Base-by-base conservation (phyloP, 352 stramenopile genomes). In the Phytophthora ohioensis region DNA sequence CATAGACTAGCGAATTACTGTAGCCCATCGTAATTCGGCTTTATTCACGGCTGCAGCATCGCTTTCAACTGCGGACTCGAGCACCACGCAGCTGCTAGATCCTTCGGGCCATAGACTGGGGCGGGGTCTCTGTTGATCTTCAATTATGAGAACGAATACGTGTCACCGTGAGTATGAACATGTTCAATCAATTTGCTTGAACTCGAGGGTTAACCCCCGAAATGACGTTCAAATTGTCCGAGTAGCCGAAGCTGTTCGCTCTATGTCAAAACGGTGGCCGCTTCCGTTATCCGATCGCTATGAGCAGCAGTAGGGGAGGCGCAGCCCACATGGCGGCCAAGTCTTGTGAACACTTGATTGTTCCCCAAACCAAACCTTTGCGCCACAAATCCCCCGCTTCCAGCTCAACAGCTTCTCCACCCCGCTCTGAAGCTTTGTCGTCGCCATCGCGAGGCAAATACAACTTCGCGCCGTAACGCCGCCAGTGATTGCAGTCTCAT, bases 301-400 rank as follows among this genome's bases (percentile, higher is more conserved):
- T 57, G 41, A 62, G 34, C 57, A 72, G 53, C 48, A 72, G 57
- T 57, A 67, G 45, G 60, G 67, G 38, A 52, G 34, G 12, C 47
- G 27, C 64, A 8, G 5, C 39, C 31, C 64, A 62, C 49, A 66
- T 73, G 65, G 58, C 36, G 27, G 21, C 13, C 10, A 66, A 43
- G 49, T 27, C 35, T n/a, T 52, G 68, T 68, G 56, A 75, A 39
- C 62, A 60, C 42, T 72, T 63, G 68, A 68, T 75, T 71, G 68
- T 59, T 67, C 62, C 48, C 56, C 63, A 12, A 12, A 47, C 30
- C 52, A 46, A 61, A 15, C 47, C 54, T 36, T 45, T 54, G 5
- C 34, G 46, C 46, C 53, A 75, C 54, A 71, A 57, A 67, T 58
- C 54, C 39, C 15, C 21, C 12, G 8, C 57, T 75, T 75, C 63